Percentiles rank a stretch among this genome's conserved stretches.
phyloP scores from a whole-genome alignment of 2,329 filamentous ascomycete species.

The Xylariales sp. region DNA sequence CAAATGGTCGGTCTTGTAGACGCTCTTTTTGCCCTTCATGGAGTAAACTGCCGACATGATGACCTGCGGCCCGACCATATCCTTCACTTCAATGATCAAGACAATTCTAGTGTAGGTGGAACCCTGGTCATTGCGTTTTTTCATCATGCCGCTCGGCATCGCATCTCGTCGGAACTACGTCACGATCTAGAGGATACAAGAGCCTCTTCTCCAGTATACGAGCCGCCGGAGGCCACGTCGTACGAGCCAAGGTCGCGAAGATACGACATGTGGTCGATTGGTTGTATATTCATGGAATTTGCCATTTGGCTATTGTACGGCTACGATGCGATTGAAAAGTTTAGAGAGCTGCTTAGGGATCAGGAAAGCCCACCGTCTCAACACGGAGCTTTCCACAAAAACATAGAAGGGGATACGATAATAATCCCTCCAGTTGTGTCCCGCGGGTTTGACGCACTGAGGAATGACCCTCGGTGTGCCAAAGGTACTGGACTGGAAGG shows the following conservation, averaged over 20 bases:
- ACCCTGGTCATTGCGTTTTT: conserved; percentile 24
- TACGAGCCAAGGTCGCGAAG: no score
- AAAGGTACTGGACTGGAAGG: conserved; percentile 6
- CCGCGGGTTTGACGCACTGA: background rate
- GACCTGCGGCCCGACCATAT: conserved; percentile 30
- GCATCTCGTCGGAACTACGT: conserved; percentile 2
- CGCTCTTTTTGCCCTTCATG: conserved; percentile 20
- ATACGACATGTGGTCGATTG: conserved; percentile 34
- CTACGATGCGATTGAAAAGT: conserved; percentile 8
- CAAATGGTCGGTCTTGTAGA: conserved; percentile 27
- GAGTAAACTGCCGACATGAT: conserved; percentile 16
- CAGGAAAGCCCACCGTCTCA: background rate
- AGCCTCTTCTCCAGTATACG: conserved; percentile 24
- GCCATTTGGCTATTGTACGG: conserved; percentile 28
- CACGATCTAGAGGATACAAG: background rate
- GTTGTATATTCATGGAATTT: conserved; percentile 30
- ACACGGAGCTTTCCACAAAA: conserved; percentile 7
- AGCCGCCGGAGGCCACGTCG: conserved; percentile 29
- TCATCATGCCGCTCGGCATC: background rate
- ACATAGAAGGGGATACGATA: background rate
- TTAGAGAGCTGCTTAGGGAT: background rate
- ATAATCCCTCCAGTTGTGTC: conserved; percentile 2
- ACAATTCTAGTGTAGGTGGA: background rate
- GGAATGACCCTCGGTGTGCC: conserved; percentile 14
- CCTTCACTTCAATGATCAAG: conserved; percentile 10